Evolutionary conservation across 306 rosid genomes (phyloP), one percentile per base, ranked within the genome.

Genomic region (Calophaca sinica): DNA sequence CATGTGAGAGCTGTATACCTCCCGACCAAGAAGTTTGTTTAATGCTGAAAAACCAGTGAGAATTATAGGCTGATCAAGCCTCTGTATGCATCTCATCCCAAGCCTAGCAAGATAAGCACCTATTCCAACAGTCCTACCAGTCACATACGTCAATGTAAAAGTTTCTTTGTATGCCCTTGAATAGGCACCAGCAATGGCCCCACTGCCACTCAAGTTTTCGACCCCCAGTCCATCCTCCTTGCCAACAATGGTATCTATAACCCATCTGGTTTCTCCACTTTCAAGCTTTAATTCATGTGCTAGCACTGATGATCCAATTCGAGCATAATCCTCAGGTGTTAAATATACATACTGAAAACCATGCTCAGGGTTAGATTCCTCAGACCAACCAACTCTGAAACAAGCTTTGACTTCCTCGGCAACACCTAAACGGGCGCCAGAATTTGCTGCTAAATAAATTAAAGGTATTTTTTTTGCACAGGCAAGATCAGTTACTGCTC

Each of bases 1-100:
- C 98, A 94, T 94, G 87, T 94, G 98, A n/a, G 98, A 94, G 87
- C 98, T 94, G 86, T 94, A 94, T 28, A 94, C 98, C 86, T 94
- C 98, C 72, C 98, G 87, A 53, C 98, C 98, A 75, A 94, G 98
- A 62, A 94, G 96, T 82, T 94, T 94, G 91, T 94, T 94, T 67
- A 94, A 82, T 2, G 98, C 96, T 53, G 98, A 91, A 85, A 94
- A 94, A 70, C 98, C 98, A 31, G 98, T 94, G 14, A 94, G 90
- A 75, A 94, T 94, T 57, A 94, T 94, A 62, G 98, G 97, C 77
- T 94, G 96, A 86, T 94, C 98, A 87, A 94, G 98, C 83, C 97
- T 90, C 80, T 94, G 97, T 81, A 94, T 90, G 85, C 98, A 94
- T 73, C 98, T 89, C 98, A 91, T 94, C 73, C 98, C 98, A 78